Conservation (phyloP, 1,139 yeast genomes). For the Kodamaea derodonti region DNA sequence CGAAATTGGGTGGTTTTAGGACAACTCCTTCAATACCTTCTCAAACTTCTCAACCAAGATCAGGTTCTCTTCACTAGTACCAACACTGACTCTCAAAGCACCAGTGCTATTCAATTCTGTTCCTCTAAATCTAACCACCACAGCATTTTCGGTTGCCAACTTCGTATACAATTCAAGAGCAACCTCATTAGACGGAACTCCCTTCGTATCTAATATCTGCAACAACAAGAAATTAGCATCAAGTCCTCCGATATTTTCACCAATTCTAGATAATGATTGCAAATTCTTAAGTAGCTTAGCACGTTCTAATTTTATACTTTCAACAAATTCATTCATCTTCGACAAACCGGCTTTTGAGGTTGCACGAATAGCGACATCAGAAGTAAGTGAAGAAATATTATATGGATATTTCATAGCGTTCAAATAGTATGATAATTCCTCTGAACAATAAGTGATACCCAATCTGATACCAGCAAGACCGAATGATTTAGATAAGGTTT, state of each 20-base stretch:
- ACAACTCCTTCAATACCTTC: conserved; percentile 15
- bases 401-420: conserved; percentile 96
- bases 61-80: conserved; percentile 73
- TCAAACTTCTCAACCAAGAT: conserved; percentile 49
- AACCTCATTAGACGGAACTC: conserved; percentile 61
- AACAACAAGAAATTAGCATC: conserved; percentile 83
- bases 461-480: conserved; percentile 93
- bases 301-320: conserved; percentile 54
- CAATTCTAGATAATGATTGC: conserved; percentile 56
- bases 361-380: conserved; percentile 74
- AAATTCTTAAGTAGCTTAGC: conserved; percentile 48
- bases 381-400: conserved; percentile 80
- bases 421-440: conserved; percentile 58
- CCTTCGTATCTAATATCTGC: conserved; percentile 60
- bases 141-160: conserved; percentile 68
- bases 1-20: too few relatives aligned
- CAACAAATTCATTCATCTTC: conserved; percentile 55
- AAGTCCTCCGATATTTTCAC: conserved; percentile 76
- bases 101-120: conserved; percentile 86
- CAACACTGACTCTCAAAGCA: conserved; percentile 80
- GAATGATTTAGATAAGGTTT: conserved; percentile 89
- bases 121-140: conserved; percentile 90
- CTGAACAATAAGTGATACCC: conserved; percentile 71
- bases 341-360: conserved; percentile 54
- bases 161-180: conserved; percentile 65